Conservation (phyloP, 148 eudicot species). For the Agrostemma githago region DNA sequence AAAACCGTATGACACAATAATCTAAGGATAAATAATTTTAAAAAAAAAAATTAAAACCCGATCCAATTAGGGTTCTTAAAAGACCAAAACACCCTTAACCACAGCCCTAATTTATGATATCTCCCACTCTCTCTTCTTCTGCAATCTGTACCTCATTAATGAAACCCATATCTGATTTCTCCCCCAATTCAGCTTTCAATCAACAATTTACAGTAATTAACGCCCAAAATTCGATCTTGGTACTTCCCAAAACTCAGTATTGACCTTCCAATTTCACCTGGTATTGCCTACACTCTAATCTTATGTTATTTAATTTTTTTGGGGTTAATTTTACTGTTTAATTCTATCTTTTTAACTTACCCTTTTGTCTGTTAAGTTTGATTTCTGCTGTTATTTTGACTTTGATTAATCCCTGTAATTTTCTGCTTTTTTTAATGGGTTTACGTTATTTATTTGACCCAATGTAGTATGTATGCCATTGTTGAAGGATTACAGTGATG, state of each 20-base stretch:
- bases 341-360: background rate
- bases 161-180: constrained; percentile 6
- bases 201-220: constrained; percentile 4
- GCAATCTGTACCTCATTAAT: constrained; percentile 2
- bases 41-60: too few relatives aligned
- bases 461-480: background rate
- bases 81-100: constrained; percentile 19
- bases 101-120: constrained; percentile 25
- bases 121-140: background rate
- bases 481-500: too few relatives aligned
- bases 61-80: background rate
- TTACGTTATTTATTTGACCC: background rate
- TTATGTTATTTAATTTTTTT: background rate
- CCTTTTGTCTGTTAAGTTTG: background rate
- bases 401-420: background rate
- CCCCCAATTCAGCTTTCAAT: background rate
- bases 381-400: background rate
- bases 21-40: too few relatives aligned
- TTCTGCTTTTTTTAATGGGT: background rate
- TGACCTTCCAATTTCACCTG: constrained; percentile 10
- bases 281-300: constrained; percentile 10
- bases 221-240: background rate
- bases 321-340: background rate
- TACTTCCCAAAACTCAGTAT: background rate
- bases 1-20: too few relatives aligned